Base-by-base conservation (phyloP, 169 alveolate genomes). In the Prorocentrum cordatum region DNA sequence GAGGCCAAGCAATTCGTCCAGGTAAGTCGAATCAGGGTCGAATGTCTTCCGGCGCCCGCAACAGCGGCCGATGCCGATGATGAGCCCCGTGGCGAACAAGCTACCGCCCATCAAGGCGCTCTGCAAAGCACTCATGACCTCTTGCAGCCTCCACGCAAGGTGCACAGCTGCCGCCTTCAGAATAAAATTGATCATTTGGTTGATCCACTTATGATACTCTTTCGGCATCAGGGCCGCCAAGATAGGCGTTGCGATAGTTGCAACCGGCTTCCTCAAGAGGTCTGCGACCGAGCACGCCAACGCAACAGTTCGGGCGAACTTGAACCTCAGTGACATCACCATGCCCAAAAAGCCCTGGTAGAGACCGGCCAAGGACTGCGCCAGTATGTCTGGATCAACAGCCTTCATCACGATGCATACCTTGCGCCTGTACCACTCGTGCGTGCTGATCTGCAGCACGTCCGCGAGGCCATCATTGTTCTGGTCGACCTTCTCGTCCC, bases 201-300 rank as follows among this genome's bases (percentile, higher is more conserved):
- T 75, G 38, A 75, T 75, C 86, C 86, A 75, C 39, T 75, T 75
- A 72, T 75, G 86, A 29, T 75, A 75, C 72, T 62, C 86, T 47
- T 67, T 67, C 24, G 77, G 77, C 77, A 67, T 67, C 59, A 67
- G n/a, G 6, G 35, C 77, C 59, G 36, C 77, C 33, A 67, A 5
- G 35, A 67, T 67, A 35, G 77, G 77, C 33, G 77, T 67, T 3
- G 39, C 86, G 27, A 75, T 59, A 3, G 54, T 32, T 3, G 86
- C 86, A 36, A 75, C 86, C 9, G 86, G 86, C 45, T 75, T 75
- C 6, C 86, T 70, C 42, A 75, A 31, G 26, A 59, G 58, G 27
- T 75, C 86, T 0, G 86, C 86, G 20, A 75, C 54, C 59, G 86
- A 75, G 71, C 86, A 75, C 6, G 86, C 86, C 16, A 75, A 58